Base-by-base conservation (phyloP, 176 grass and related monocot species). In the Triticum monococcum region DNA sequence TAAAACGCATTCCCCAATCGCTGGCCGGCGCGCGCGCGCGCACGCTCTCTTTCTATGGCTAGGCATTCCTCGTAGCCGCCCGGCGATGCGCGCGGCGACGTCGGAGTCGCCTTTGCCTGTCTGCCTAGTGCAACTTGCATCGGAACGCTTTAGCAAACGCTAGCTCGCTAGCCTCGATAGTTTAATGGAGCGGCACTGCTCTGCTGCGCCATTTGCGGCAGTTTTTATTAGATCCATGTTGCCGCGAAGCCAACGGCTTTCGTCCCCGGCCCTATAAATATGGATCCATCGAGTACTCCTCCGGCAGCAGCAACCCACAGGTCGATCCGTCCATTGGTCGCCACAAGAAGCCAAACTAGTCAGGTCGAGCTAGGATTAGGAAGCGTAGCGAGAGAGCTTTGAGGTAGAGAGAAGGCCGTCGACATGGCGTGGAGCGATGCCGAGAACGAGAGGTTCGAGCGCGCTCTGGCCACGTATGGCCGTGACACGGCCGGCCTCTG, bases 391-490 rank as follows among this genome's bases (percentile, higher is more conserved):
- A 23, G 17, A 30, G 63, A 14, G 77, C 17, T 57, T 8, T 59
- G 54, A 41, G 75, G 28, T 22, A 1, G 17, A 32, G 16, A 56
- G 7, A 12, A 16, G 26, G 14, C n/a, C 26, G 20, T 56, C 20
- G 52, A 59, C 7, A 88, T 88, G 89, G 75, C 45, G 67, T 93
- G 91, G 91, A 90, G 81, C 59, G 28, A 2, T 12, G 48, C 73
- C 68, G 80, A 93, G 71, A 93, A 93, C 91, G 86, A 78, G 52
- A 82, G 64, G 52, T 93, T 93, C 50, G 91, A 93, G 91, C 67
- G 60, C 64, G 91, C 91, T 71, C 76, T 93, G 63, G 87, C 85
- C 26, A 73, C 20, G 50, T 90, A 85, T 26, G 88, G 87, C 37
- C 33, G 75, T n/a, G 88, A 87, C 85, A 62, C 88, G 20, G 63